Evolutionary conservation across 441 rosid genomes (phyloP).

Genomic region (Erodium trifolium): DNA sequence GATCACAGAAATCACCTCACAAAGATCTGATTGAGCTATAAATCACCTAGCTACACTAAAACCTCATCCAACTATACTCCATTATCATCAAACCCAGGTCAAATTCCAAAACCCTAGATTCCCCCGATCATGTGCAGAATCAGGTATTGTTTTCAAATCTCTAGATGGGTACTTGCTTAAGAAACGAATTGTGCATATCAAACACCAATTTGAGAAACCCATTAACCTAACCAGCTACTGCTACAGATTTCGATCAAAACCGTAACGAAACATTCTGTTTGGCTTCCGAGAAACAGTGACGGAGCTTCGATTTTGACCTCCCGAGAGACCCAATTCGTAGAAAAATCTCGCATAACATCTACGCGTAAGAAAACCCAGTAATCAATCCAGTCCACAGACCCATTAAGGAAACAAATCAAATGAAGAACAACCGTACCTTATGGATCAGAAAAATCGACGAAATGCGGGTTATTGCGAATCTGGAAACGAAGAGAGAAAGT

Average conservation of each 20-base stretch:
- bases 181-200: neutral
- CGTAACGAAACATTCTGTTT: neutral
- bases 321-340: neutral
- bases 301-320: neutral
- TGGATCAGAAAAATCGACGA: neutral
- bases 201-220: neutral
- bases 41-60: constrained; percentile 9
- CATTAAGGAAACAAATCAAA: neutral
- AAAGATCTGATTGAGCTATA: too few relatives aligned
- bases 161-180: too few relatives aligned
- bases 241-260: neutral
- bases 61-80: constrained; percentile 26
- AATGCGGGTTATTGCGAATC: neutral
- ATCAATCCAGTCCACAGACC: neutral
- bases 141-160: neutral
- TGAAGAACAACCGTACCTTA: neutral
- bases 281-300: neutral
- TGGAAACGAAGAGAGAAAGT: neutral
- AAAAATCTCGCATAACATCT: neutral
- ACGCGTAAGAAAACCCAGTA: neutral
- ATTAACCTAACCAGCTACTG: neutral
- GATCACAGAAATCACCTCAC: neutral
- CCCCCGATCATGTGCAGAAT: neutral
- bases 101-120: neutral
- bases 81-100: neutral